phyloP scores from a whole-genome alignment of 331 rosid species.

The Pyrus hybrid region DNA sequence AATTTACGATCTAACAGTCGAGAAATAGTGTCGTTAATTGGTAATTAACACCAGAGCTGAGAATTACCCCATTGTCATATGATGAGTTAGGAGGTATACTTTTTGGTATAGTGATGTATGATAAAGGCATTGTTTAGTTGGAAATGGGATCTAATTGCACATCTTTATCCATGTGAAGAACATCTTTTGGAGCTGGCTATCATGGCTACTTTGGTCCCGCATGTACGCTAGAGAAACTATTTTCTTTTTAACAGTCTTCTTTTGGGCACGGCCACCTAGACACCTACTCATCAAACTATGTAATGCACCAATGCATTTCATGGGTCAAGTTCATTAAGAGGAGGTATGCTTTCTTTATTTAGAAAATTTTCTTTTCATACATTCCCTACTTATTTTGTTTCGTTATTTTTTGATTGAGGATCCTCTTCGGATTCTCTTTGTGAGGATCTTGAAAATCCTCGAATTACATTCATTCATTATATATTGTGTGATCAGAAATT shows the following conservation, averaged over 20 bases:
- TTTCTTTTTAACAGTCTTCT: neutral
- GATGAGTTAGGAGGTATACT: neutral
- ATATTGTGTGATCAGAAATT: accelerated
- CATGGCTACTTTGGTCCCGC: slow-evolving; percentile 20
- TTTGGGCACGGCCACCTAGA: neutral
- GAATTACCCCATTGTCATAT: too few species aligned
- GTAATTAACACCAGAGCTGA: neutral
- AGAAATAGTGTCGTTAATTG: neutral
- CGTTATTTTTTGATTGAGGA: too few species aligned
- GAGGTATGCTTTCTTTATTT: neutral
- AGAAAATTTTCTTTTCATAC: too few species aligned
- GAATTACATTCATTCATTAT: accelerated
- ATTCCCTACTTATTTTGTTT: neutral
- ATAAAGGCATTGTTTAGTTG: neutral
- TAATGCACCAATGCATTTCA: neutral
- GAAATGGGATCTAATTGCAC: neutral
- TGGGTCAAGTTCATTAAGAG: neutral
- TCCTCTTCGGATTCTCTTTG: too few species aligned
- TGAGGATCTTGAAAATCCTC: accelerated
- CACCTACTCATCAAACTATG: neutral
- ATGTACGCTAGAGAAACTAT: neutral
- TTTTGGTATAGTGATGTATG: neutral
- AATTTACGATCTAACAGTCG: neutral
- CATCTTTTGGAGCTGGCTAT: neutral
- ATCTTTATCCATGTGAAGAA: slow-evolving; percentile 12